Conservation (phyloP, 768 basidiomycete genomes). For the Trametes cingulata region DNA sequence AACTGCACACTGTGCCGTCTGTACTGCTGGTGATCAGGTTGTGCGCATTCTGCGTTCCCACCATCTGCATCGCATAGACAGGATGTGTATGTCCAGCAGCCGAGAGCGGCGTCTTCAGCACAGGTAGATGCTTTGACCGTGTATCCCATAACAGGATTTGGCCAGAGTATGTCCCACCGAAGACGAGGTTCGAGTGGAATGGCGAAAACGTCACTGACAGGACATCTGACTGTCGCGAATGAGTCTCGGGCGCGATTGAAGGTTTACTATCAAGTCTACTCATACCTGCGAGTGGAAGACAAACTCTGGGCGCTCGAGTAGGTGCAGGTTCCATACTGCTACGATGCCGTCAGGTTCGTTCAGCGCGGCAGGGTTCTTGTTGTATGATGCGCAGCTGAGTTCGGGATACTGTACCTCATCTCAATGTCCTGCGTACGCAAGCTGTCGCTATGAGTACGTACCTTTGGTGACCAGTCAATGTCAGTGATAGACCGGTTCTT, state of each 20-base stretch:
- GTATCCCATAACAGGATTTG: slow-evolving; percentile 99
- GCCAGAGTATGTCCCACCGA: slow-evolving; percentile 99
- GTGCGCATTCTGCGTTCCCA: slow-evolving; percentile 98
- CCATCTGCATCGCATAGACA: slow-evolving; percentile 97
- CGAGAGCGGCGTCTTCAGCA: slow-evolving; percentile 94
- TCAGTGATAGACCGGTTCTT: slow-evolving; percentile 95
- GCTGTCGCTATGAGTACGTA: slow-evolving; percentile 32
- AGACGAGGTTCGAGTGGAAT: slow-evolving; percentile 95
- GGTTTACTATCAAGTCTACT: slow-evolving; percentile 8
- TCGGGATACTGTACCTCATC: slow-evolving; percentile 92
- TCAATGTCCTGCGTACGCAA: neutral
- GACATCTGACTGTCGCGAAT: slow-evolving; percentile 79
- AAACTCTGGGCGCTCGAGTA: slow-evolving; percentile 94
- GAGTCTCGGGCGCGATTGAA: neutral
- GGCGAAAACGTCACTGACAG: slow-evolving; percentile 96
- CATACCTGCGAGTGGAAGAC: slow-evolving; percentile 96
- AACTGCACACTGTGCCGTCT: slow-evolving; percentile 95
- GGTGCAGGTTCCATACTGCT: slow-evolving; percentile 95
- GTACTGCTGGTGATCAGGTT: slow-evolving; percentile 96
- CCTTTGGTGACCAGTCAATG: slow-evolving; percentile 98
- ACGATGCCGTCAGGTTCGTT: slow-evolving; percentile 98
- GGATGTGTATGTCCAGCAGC: slow-evolving; percentile 98
- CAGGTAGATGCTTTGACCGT: slow-evolving; percentile 92
- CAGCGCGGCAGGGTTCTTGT: slow-evolving; percentile 90
- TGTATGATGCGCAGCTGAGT: slow-evolving; percentile 93